These are phyloP conservation scores for Wallemia mellicola DNA, from an alignment of 1,284 basidiomycete genomes.

Conservation along the genomic window DNA sequence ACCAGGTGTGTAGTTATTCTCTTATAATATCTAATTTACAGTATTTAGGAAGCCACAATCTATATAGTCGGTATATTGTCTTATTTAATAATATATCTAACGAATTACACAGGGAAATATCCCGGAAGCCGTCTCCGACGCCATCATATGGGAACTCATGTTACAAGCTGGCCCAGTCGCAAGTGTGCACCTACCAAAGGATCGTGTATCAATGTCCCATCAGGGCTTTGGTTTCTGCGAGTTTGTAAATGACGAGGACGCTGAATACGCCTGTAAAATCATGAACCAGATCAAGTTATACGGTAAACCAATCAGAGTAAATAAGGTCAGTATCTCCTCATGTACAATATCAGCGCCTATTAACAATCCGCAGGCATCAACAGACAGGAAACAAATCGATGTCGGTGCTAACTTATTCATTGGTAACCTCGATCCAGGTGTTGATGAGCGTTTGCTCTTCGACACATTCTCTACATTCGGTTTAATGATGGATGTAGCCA, in stretches of 20 bases:
- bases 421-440: conserved; percentile 72
- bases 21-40: conserved; percentile 8
- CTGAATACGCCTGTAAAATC: conserved; percentile 96
- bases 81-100: conserved; percentile 1
- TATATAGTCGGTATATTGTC: conserved; percentile 36
- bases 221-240: conserved; percentile 99
- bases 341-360: neutral
- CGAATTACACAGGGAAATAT: conserved; percentile 48
- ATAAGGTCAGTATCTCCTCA: conserved; percentile 36
- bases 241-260: conserved; percentile 88
- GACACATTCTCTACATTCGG: conserved; percentile 92
- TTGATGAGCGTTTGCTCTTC: conserved; percentile 71
- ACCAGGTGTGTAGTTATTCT: neutral
- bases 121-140: conserved; percentile 77
- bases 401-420: conserved; percentile 94
- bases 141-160: conserved; percentile 95
- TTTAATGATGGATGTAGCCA: conserved; percentile 69
- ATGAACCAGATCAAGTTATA: conserved; percentile 99
- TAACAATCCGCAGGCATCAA: conserved; percentile 33
- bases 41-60: conserved; percentile 81
- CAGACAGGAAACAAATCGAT: conserved; percentile 87
- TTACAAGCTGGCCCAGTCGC: conserved; percentile 95
- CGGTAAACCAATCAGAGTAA: conserved; percentile 91
- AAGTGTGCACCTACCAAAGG: conserved; percentile 96
- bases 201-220: conserved; percentile 86